Base-by-base conservation (phyloP, 164 flowering plant species). In the Vitis cinerea region DNA sequence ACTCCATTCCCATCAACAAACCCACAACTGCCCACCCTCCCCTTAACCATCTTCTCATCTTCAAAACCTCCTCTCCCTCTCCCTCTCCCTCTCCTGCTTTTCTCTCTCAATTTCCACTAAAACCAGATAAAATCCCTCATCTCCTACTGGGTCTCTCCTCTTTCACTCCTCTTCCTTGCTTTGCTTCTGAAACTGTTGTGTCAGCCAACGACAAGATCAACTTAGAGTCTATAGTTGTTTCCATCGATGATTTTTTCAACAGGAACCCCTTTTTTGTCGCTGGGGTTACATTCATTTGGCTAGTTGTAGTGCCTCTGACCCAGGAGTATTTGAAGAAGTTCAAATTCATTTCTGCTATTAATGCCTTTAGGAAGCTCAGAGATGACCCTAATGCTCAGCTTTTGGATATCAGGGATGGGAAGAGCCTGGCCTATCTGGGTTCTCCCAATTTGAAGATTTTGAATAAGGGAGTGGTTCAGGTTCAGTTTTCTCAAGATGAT, bases 231-330 rank as follows among this genome's bases (percentile, higher is more conserved):
- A 71, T 91, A 29, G n/a, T 94, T 17, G 68, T 91, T 31, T 74
- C 99, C 9, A 79, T 94, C 55, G 99, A 94, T 67, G 86, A 91
- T 15, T 94, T 94, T 70, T 78, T 87, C 75, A 90, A 81, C 74
- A 59, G 87, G 19, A 55, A 94, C 84, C 99, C 99, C 2, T 92
- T 89, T 64, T 92, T 94, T 59, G 95, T 92, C 29, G 82, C 94
- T 13, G 80, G 84, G 27, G 89, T 91, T 54, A 75, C 87, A 0
- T 90, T 90, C 86, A 80, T 94, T 69, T 94, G 96, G 95, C 84
- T 94, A 13, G 79, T 94, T 70, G 92, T 80, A 11, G 77, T 91
- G 52, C 99, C 99, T 37, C 52, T 91, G 4, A 70, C 88, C 0
- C 68, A 88, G 73, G 80, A 83, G 19, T 92, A 89, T 64, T 64